Conservation (phyloP, 495 filamentous ascomycete genomes). For the Aspergillus kassunensis region DNA sequence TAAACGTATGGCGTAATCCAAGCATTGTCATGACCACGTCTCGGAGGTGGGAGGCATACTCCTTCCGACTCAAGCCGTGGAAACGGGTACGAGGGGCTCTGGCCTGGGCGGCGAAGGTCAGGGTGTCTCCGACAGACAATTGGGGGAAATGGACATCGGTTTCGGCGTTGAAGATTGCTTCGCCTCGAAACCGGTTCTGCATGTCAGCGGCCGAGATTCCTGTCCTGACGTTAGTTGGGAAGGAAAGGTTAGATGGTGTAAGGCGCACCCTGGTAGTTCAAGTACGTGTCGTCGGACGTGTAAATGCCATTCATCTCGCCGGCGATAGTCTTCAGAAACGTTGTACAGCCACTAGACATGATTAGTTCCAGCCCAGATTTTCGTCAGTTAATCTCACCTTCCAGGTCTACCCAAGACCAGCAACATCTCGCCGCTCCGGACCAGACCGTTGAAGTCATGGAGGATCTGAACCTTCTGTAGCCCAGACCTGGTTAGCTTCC, state of each 20-base stretch:
- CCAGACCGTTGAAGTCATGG: slow-evolving; percentile 64
- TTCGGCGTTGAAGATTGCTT: slow-evolving; percentile 62
- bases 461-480: slow-evolving; percentile 65
- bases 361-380: no score
- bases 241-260: no score
- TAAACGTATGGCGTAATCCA: slow-evolving; percentile 54
- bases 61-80: slow-evolving; percentile 37
- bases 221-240: not conserved
- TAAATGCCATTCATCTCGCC: slow-evolving; percentile 72
- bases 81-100: slow-evolving; percentile 43
- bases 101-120: slow-evolving; percentile 57
- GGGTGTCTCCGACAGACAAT: slow-evolving; percentile 61
- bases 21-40: slow-evolving; percentile 62
- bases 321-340: slow-evolving; percentile 67
- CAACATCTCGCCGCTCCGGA: slow-evolving; percentile 75
- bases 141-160: slow-evolving; percentile 65
- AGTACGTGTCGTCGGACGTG: slow-evolving; percentile 49
- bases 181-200: slow-evolving; percentile 58
- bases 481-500: slow-evolving; percentile 39
- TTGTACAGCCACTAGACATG: slow-evolving; percentile 54
- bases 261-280: slow-evolving; percentile 73
- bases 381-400: slow-evolving; percentile 58
- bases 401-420: slow-evolving; percentile 74
- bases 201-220: not conserved
- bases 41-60: slow-evolving; percentile 47